phyloP scores from a whole-genome alignment of 2,329 filamentous ascomycete genomes.

The Herpotrichia juniperi region DNA sequence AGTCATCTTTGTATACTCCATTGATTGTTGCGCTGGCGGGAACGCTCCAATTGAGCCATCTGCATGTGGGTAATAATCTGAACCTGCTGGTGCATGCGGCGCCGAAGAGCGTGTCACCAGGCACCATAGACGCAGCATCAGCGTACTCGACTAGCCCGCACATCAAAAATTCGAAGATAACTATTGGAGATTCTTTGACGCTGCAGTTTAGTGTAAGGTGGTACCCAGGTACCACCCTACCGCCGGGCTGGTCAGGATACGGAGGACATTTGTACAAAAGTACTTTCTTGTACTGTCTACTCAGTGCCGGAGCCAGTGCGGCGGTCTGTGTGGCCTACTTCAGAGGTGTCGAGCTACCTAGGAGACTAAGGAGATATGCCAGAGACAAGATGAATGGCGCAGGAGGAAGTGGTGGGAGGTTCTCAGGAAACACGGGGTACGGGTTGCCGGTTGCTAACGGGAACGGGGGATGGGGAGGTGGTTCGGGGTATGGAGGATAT shows the following conservation, averaged over 20 bases:
- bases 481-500: conserved; percentile 49
- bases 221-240: conserved; percentile 78
- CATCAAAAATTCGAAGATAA: conserved; percentile 65
- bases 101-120: conserved; percentile 59
- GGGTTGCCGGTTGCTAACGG: conserved; percentile 32
- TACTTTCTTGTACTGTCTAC: conserved; percentile 56
- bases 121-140: conserved; percentile 83
- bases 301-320: conserved; percentile 55
- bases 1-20: conserved; percentile 68
- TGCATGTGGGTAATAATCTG: conserved; percentile 88
- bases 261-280: conserved; percentile 58
- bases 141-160: conserved; percentile 81
- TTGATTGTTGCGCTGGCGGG: conserved; percentile 88
- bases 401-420: conserved; percentile 38
- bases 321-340: conserved; percentile 62
- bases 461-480: conserved; percentile 35
- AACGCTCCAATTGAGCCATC: conserved; percentile 83
- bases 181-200: conserved; percentile 86
- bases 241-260: conserved; percentile 60
- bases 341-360: conserved; percentile 57
- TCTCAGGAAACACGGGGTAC: conserved; percentile 43
- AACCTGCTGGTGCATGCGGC: conserved; percentile 83
- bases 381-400: conserved; percentile 55
- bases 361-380: conserved; percentile 62
- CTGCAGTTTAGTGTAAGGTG: conserved; percentile 82